Base-by-base conservation (phyloP, 768 basidiomycete genomes). In the Porphyrellus cyaneotinctus region DNA sequence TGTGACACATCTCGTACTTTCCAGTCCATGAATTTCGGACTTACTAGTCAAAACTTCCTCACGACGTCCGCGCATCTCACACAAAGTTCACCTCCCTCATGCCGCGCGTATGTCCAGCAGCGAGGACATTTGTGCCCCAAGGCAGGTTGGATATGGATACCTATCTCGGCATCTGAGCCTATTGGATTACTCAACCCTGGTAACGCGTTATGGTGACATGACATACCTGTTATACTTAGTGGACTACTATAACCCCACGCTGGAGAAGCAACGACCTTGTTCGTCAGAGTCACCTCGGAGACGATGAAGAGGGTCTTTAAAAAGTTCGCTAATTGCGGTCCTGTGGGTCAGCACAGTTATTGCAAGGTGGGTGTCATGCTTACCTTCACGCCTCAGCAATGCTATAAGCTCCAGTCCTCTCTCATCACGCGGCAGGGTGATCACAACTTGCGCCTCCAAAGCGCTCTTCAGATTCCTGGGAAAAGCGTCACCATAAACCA, bases 41-140 rank as follows among this genome's bases (percentile, higher is more conserved):
- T 15, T 15, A 47, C 49, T n/a, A 33, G 37, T 54, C 35, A 57
- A 45, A 47, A 35, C 37, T 26, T 57, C 39, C 31, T 35, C 30
- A 67, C 36, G 28, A 64, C 66, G 15, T 59, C 57, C 28, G 58
- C 58, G 55, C 94, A 97, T 58, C 94, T 78, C 18, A 53, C 53
- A 69, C 94, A 95, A 12, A 95, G 67, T 11, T 66, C 64, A 17
- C 83, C 77, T 13, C 74, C 67, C 36, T 73, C 65, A 12, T 66
- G 58, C 14, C 85, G 76, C 2, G 83, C 84, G 64, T 78, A 87
- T 7, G 82, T 86, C 93, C 95, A 97, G 68, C 95, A 98, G 15
- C 95, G 80, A 22, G 93, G 90, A 66, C 95, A 98, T 67, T 95
- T 95, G 20, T 73, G 63, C 47, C 70, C 54, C 5, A 68, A 71